Conservation (phyloP, 78 protist genomes). For the Polysphondylium violaceum region DNA sequence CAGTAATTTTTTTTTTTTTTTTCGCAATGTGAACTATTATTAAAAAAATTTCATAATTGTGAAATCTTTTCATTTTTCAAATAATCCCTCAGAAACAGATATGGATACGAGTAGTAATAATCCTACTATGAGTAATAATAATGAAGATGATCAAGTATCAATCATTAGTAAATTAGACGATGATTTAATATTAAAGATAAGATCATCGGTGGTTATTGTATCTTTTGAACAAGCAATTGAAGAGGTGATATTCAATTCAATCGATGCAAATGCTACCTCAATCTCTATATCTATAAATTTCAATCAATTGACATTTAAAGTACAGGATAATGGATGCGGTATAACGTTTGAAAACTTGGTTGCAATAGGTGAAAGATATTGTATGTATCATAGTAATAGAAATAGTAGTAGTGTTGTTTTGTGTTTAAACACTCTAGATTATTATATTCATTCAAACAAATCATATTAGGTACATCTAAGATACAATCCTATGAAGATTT, state of each 20-base stretch:
- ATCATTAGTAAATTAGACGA: slow-evolving; percentile 29
- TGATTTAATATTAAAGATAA: slow-evolving; percentile 18
- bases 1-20: too few relatives aligned
- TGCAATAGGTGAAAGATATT: slow-evolving; percentile 15
- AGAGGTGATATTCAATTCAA: slow-evolving; percentile 53
- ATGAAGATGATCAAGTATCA: too few relatives aligned
- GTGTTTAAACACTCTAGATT: background rate
- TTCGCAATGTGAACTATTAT: too few relatives aligned
- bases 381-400: background rate
- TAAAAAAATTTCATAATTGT: too few relatives aligned
- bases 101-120: too few relatives aligned
- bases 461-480: slow-evolving; percentile 27
- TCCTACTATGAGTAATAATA: background rate
- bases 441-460: background rate
- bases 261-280: slow-evolving; percentile 25
- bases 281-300: slow-evolving; percentile 7
- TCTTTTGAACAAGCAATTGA: slow-evolving; percentile 60
- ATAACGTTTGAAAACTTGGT: background rate
- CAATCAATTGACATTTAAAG: slow-evolving; percentile 28
- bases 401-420: too few relatives aligned
- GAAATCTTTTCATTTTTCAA: too few relatives aligned
- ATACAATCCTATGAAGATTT: background rate
- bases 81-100: too few relatives aligned
- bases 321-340: slow-evolving; percentile 43
- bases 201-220: slow-evolving; percentile 27